These are phyloP conservation scores for Penicillium sp. DNA, from an alignment of 2,329 filamentous ascomycete genomes.

Conservation along the genomic window DNA sequence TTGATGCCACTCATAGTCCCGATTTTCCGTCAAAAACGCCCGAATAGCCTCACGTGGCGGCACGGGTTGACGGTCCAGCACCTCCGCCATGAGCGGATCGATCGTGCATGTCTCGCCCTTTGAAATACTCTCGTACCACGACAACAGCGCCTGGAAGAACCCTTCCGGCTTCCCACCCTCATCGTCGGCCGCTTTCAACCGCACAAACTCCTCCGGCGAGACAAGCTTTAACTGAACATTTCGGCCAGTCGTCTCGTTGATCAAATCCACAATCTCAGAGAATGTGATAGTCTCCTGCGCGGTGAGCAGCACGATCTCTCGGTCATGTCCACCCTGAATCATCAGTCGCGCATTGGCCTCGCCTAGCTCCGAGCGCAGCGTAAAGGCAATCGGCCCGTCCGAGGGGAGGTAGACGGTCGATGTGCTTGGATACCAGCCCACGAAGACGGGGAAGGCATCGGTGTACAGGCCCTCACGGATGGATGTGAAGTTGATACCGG, in stretches of 20 bases:
- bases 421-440: constrained; percentile 36
- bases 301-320: constrained; percentile 34
- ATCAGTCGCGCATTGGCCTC: constrained; percentile 49
- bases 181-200: constrained; percentile 24
- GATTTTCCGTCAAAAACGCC: constrained; percentile 23
- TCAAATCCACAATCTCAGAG: constrained; percentile 31
- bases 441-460: constrained; percentile 53
- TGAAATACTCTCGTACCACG: constrained; percentile 41
- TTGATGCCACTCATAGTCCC: constrained; percentile 40
- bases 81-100: constrained; percentile 35
- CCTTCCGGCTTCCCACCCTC: constrained; percentile 31
- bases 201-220: constrained; percentile 30
- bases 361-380: constrained; percentile 46
- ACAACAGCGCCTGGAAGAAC: constrained; percentile 37
- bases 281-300: constrained; percentile 30
- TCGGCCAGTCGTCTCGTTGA: constrained; percentile 31
- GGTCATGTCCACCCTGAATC: constrained; percentile 32
- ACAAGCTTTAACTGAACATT: constrained; percentile 29
- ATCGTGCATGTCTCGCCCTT: constrained; percentile 39
- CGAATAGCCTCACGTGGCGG: constrained; percentile 32
- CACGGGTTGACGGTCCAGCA: constrained; percentile 40
- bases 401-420: constrained; percentile 27
- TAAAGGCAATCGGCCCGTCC: constrained; percentile 44
- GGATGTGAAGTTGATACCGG: constrained; percentile 44
- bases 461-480: constrained; percentile 53